Base-by-base conservation (phyloP, 2,329 filamentous ascomycete species). In the Akanthomyces muscarius region DNA sequence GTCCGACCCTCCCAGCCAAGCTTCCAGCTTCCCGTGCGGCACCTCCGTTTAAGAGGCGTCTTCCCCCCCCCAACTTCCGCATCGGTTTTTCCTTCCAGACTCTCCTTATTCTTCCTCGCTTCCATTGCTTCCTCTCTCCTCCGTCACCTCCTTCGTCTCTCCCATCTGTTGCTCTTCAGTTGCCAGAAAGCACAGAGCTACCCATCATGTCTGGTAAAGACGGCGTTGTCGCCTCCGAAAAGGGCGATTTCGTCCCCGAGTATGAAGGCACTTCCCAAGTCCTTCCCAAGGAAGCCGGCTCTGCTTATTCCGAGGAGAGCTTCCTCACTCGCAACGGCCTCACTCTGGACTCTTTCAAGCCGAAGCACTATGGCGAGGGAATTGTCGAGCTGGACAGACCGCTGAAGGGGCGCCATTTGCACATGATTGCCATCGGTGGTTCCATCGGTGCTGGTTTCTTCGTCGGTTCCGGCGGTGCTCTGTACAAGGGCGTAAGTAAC, bases 391-490 rank as follows among this genome's bases (percentile, higher is more conserved):
- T 81, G 53, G 77, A 81, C 66, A 75, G 76, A 56, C 72, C 75
- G 68, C 83, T 86, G 77, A 82, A 83, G 76, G 76, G 77, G 58
- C 81, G 84, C 66, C 84, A 86, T 73, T 73, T 86, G 67, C 81
- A 86, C 74, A 86, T 86, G 83, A 86, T 86, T 73, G 82, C 83
- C 69, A 85, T 86, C 63, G 83, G 83, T 70, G 84, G 83, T 64
- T 84, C 83, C 38, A 86, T 86, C 62, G 84, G 84, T 72, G 84
- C 84, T 71, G 84, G 84, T 76, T 85, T 86, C 77, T 86, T 86
- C 72, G 84, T 86, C 70, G 83, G 84, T 68, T 85, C 83, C 42
- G 84, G 84, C 67, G 71, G 74, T 67, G 83, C 84, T 53, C 74
- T 86, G n/a, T 70, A 70, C 65, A 78, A 75, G 63, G 84, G 83